These are phyloP conservation scores for Hemerocallis citrina DNA, from an alignment of 106 monocot genomes.

Conservation along the genomic window DNA sequence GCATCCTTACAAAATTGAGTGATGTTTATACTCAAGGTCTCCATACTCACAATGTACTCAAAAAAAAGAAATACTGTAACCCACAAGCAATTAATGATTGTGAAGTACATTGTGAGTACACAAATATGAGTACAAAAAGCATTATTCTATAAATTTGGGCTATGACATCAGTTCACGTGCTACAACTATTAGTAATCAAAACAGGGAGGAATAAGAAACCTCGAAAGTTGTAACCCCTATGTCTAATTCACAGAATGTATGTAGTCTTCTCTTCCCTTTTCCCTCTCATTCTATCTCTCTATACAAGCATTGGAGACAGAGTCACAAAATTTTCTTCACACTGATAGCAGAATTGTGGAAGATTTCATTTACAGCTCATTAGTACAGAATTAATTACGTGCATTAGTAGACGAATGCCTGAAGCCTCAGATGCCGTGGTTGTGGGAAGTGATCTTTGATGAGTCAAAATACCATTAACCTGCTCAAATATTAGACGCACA, in stretches of 20 bases:
- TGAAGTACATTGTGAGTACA: too few species aligned
- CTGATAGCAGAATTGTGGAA: neutral
- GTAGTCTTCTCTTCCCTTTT: neutral
- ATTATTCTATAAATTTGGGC: too few species aligned
- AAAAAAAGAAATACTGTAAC: too few species aligned
- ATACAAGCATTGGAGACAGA: constrained; percentile 3
- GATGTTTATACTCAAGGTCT: too few species aligned
- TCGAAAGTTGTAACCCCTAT: neutral
- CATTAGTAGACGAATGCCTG: constrained; percentile 39
- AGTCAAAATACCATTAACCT: constrained; percentile 40
- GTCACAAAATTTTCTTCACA: neutral
- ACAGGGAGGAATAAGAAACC: neutral
- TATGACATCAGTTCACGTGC: too few species aligned
- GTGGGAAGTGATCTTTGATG: constrained; percentile 46
- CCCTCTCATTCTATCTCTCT: constrained; percentile 1
- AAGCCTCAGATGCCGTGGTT: constrained; percentile 26
- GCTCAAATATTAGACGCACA: constrained; percentile 64
- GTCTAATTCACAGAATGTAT: constrained; percentile 1
- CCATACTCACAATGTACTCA: too few species aligned
- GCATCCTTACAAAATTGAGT: too few species aligned
- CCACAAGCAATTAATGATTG: too few species aligned
- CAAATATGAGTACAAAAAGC: too few species aligned
- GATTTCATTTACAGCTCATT: constrained; percentile 53
- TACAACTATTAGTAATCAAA: neutral
- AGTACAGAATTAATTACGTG: constrained; percentile 66